These are phyloP conservation scores for Copromyces sp. DNA, from an alignment of 495 filamentous ascomycete species.

Conservation along the genomic window DNA sequence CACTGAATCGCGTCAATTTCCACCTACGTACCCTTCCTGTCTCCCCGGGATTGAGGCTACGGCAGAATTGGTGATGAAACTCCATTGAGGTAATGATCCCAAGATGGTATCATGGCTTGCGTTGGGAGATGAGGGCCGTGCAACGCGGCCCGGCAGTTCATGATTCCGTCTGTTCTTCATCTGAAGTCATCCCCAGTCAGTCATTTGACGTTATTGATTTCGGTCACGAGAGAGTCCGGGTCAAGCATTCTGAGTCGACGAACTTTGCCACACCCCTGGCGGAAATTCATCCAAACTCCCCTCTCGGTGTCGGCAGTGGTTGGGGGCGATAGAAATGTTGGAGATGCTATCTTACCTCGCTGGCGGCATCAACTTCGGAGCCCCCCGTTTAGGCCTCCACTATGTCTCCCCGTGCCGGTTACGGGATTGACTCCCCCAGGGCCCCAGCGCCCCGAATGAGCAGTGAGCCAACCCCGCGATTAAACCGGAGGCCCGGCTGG, in stretches of 20 bases:
- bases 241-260: background rate
- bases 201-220: background rate
- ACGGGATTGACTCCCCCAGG: background rate
- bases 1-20: background rate
- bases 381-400: background rate
- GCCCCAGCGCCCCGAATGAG: too few species aligned
- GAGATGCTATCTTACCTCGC: background rate
- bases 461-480: background rate
- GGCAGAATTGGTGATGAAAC: background rate
- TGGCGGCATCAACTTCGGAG: background rate
- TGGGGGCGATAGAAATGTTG: background rate
- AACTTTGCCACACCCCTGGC: background rate
- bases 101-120: background rate
- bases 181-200: background rate
- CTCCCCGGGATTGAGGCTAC: background rate
- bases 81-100: background rate
- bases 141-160: background rate
- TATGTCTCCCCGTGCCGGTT: background rate
- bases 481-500: background rate
- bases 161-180: background rate
- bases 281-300: background rate
- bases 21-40: background rate
- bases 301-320: background rate
- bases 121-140: background rate
- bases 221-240: background rate